These are phyloP conservation scores for Bipolaris oryzae DNA, from an alignment of 2,329 filamentous ascomycete species.

Conservation along the genomic window DNA sequence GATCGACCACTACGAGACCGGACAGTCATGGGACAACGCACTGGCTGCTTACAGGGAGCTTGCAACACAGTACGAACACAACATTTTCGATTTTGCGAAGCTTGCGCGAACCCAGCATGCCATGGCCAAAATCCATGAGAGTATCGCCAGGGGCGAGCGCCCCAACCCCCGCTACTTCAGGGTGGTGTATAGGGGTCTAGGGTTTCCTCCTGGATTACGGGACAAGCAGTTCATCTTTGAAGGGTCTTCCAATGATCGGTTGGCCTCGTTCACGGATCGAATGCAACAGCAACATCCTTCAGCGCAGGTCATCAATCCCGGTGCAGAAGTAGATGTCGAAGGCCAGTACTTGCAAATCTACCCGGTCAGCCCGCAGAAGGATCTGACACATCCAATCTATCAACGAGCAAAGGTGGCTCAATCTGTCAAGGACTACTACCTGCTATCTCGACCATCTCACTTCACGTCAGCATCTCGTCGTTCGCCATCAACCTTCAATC, in stretches of 20 bases:
- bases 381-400: slow-evolving; percentile 81
- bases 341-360: slow-evolving; percentile 89
- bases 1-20: slow-evolving; percentile 92
- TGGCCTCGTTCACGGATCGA: slow-evolving; percentile 82
- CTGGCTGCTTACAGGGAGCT: slow-evolving; percentile 89
- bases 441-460: slow-evolving; percentile 75
- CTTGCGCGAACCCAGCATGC: slow-evolving; percentile 86
- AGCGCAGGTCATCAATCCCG: slow-evolving; percentile 76
- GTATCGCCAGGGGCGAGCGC: slow-evolving; percentile 79
- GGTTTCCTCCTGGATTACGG: slow-evolving; percentile 78
- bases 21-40: slow-evolving; percentile 91
- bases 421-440: slow-evolving; percentile 82
- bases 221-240: slow-evolving; percentile 96
- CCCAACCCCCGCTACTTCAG: slow-evolving; percentile 86
- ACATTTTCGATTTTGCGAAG: slow-evolving; percentile 89
- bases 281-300: slow-evolving; percentile 90
- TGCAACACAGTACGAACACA: slow-evolving; percentile 86
- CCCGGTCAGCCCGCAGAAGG: slow-evolving; percentile 79
- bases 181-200: slow-evolving; percentile 85
- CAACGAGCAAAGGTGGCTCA: slow-evolving; percentile 85
- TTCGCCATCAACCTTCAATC: slow-evolving; percentile 68
- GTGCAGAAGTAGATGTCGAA: slow-evolving; percentile 78
- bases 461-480: slow-evolving; percentile 80
- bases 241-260: slow-evolving; percentile 75
- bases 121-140: slow-evolving; percentile 91